Evolutionary conservation across 1,284 basidiomycete species (phyloP), one percentile per base, ranked within the genome.

Genomic region (Vanrija sp.): DNA sequence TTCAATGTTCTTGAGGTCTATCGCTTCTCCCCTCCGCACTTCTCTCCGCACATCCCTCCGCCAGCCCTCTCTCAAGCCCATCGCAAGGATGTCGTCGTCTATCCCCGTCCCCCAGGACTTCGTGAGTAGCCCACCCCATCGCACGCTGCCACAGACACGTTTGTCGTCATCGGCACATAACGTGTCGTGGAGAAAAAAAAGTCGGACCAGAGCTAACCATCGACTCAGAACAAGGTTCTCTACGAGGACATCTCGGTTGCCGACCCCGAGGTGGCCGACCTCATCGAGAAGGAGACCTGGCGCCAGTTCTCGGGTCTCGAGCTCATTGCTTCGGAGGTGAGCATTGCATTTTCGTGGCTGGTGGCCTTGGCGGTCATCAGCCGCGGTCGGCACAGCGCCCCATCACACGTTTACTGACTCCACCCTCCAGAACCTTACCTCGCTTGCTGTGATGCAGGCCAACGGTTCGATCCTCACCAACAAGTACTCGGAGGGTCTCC

Each of bases 221-320:
- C 38, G 19, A 21, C 54, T 9, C 61, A 96, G 91, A 98, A 98
- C 86, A 89, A 88, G 78, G 81, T 84, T 58, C 84, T 98, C 66
- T 98, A 98, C 81, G 80, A 85, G 60, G 83, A 92, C 66, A 83
- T 98, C 58, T 82, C 87, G 28, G 86, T 97, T 83, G 84, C 86
- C 70, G 94, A 98, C 80, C 94, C 94, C 59, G 91, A 90, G 79
- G 86, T 98, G 68, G 85, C 93, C 79, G 89, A 92, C 78, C 90
- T 98, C 82, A 91, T 98, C 80, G 93, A 98, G 82, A 91, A 96
- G 83, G 95, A 98, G 83, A 95, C 91, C 78, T 97, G 92, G 91
- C 82, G 93, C 69, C 95, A 98, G 82, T 97, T 90, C 79, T 91
- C 91, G 51, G 96, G 96, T 61, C 86, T 99, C 63, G 96, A 98